Conservation (phyloP, 164 flowering plant species). For the Nelumbo lutea region DNA sequence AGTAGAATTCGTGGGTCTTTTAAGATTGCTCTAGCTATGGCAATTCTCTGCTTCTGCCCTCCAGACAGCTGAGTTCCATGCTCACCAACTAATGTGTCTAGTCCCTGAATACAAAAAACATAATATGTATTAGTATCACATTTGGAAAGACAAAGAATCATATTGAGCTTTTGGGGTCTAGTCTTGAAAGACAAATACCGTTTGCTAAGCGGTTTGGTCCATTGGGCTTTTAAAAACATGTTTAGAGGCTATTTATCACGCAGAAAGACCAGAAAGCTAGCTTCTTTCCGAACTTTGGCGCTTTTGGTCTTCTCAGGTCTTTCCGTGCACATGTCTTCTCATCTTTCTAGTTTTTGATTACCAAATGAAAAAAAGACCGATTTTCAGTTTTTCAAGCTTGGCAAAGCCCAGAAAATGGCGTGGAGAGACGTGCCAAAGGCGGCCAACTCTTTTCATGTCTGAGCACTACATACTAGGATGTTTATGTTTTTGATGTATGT, state of each 20-base stretch:
- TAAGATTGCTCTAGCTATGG: conserved; percentile 44
- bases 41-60: conserved; percentile 38
- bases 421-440: too few species aligned
- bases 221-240: too few species aligned
- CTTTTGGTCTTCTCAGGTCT: too few species aligned
- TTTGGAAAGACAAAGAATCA: not conserved
- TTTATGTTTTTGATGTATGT: too few species aligned
- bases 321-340: too few species aligned
- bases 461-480: too few species aligned
- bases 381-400: too few species aligned
- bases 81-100: conserved; percentile 43
- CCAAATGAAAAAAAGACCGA: too few species aligned
- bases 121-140: not conserved
- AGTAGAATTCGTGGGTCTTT: conserved; percentile 30
- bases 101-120: conserved; percentile 19
- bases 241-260: not conserved
- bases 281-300: not conserved
- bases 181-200: not conserved
- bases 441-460: too few species aligned
- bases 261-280: not conserved
- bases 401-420: too few species aligned
- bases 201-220: too few species aligned
- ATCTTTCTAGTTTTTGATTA: too few species aligned
- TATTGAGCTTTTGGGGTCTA: not conserved
- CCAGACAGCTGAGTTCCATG: conserved; percentile 39